A percentile compares a stretch with the other conserved stretches of the same genome.
These are phyloP conservation scores for Lentinus brumalis DNA, from an alignment of 768 basidiomycete species.

Conservation along the genomic window DNA sequence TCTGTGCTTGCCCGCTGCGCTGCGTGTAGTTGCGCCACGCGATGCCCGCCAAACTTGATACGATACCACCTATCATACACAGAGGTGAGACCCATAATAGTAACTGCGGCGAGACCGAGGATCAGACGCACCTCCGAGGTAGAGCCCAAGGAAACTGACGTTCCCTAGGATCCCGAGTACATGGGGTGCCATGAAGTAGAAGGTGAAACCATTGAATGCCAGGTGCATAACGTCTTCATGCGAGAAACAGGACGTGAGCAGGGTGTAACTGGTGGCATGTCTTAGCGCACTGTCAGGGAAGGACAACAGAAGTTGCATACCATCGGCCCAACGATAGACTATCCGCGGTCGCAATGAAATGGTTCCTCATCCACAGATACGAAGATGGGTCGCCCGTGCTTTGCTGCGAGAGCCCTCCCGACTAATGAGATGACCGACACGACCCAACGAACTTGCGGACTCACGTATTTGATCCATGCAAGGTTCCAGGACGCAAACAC, in stretches of 20 bases:
- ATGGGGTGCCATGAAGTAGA: conserved; percentile 72
- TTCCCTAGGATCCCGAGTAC: conserved; percentile 67
- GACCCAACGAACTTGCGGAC: conserved; percentile 3
- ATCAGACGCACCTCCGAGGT: conserved; percentile 60
- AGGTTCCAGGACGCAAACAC: conserved; percentile 65
- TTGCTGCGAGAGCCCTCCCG: conserved; percentile 6
- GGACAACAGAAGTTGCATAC: conserved; percentile 41
- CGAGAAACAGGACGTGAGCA: conserved; percentile 71
- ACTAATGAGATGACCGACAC: not conserved
- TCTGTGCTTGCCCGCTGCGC: conserved; percentile 12
- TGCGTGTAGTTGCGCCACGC: conserved; percentile 46
- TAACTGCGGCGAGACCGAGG: conserved; percentile 1
- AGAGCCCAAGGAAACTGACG: conserved; percentile 67
- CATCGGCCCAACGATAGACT: conserved; percentile 67
- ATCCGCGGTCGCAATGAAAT: conserved; percentile 63
- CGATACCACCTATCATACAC: conserved; percentile 54
- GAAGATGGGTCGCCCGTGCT: conserved; percentile 38
- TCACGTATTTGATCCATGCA: conserved; percentile 25
- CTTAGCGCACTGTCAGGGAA: not conserved
- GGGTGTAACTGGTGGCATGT: conserved; percentile 65
- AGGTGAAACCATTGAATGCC: conserved; percentile 76
- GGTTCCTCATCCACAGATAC: conserved; percentile 53
- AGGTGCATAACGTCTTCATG: conserved; percentile 63
- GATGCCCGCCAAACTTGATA: conserved; percentile 52
- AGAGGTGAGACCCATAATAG: not conserved